A percentile compares a stretch with the other conserved stretches of the same genome.
Evolutionary conservation across 2,329 filamentous ascomycete species (phyloP).

Genomic region (Botrytis galanthina): DNA sequence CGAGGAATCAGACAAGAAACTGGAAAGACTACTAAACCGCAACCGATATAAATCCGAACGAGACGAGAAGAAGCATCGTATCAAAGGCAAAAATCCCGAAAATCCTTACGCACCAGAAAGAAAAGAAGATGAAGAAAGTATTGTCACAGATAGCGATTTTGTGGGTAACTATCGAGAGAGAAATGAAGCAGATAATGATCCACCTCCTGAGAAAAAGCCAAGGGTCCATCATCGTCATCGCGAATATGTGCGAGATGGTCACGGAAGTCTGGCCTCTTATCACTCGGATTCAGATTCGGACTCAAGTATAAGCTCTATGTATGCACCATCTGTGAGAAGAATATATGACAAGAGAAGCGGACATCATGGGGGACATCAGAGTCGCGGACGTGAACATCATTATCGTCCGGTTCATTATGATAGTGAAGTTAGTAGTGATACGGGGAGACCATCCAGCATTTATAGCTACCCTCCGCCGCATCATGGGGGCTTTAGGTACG

Average conservation of each 20-base stretch:
- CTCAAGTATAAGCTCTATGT: neutral
- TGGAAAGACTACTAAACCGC: neutral
- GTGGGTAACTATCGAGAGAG: neutral
- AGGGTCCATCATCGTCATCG: neutral
- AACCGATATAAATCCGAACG: neutral
- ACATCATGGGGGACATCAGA: no score
- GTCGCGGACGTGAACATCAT: neutral
- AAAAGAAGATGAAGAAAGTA: conserved; percentile 6
- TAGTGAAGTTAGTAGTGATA: neutral
- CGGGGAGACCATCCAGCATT: rapidly evolving
- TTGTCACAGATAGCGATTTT: conserved; percentile 6
- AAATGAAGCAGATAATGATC: neutral
- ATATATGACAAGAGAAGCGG: neutral
- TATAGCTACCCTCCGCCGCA: neutral
- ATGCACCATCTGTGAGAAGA: neutral
- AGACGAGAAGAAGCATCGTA: neutral
- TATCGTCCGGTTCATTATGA: neutral
- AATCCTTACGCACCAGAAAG: neutral
- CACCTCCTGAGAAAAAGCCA: neutral
- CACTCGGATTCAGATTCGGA: neutral
- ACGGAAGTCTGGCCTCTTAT: neutral
- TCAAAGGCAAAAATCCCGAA: neutral
- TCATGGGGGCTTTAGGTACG: neutral
- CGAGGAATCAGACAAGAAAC: neutral
- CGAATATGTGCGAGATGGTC: neutral